Conservation (phyloP, 2,329 filamentous ascomycete species). For the Gliomastix tumulicola region DNA sequence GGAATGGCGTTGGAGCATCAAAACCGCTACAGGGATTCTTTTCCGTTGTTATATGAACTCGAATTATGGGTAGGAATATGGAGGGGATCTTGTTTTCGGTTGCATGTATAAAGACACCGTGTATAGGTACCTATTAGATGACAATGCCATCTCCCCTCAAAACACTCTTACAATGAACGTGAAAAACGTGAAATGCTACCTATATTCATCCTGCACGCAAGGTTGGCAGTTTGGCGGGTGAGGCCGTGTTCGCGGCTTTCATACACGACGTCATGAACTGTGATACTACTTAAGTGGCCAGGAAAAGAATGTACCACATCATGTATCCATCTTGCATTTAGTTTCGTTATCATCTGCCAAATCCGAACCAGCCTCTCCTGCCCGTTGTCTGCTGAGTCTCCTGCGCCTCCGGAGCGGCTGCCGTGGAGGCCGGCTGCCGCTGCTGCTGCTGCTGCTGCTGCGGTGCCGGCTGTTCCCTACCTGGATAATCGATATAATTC, state of each 20-base stretch:
- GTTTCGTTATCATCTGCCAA: slow-evolving; percentile 31
- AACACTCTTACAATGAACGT: no score
- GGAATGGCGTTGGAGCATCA: slow-evolving; percentile 46
- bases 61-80: slow-evolving; percentile 2
- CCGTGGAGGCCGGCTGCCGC: no score
- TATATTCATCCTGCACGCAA: no score
- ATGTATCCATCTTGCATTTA: no score
- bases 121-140: slow-evolving; percentile 4
- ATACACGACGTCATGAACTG: neutral
- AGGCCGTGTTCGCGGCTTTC: neutral
- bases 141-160: slow-evolving; percentile 2
- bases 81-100: slow-evolving; percentile 1
- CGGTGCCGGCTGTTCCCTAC: no score
- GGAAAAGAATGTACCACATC: no score
- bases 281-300: neutral
- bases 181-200: no score
- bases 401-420: no score
- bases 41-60: slow-evolving; percentile 37
- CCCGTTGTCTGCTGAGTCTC: slow-evolving; percentile 35
- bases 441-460: slow-evolving; percentile 7
- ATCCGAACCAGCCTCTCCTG: slow-evolving; percentile 75
- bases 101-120: neutral
- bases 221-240: no score
- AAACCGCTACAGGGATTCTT: slow-evolving; percentile 33
- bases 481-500: slow-evolving; percentile 95